These are phyloP conservation scores for Phytophthora vignae DNA, from an alignment of 352 stramenopile genomes.

Conservation along the genomic window DNA sequence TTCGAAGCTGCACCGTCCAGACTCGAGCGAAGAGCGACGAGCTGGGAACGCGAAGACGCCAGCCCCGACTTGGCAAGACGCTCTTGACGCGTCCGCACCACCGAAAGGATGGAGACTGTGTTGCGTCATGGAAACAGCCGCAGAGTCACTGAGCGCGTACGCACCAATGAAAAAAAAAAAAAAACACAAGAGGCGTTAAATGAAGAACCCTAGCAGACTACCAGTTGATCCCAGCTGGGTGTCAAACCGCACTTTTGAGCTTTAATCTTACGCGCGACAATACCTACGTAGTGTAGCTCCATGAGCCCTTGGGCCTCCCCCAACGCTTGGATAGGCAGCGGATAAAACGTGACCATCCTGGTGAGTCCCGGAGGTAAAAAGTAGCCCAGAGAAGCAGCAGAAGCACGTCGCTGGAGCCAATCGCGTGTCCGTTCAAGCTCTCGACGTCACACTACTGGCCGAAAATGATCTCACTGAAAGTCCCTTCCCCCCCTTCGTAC, in stretches of 20 bases:
- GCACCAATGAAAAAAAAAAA: neutral
- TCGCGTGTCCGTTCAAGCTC: slow-evolving; percentile 6
- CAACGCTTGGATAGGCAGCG: neutral
- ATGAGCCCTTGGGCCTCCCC: too few relatives aligned
- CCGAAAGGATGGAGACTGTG: neutral
- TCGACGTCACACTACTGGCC: neutral
- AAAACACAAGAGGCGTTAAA: neutral
- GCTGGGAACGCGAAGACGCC: neutral
- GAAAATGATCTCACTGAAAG: slow-evolving; percentile 5
- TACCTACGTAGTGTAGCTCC: neutral
- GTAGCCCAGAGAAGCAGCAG: neutral
- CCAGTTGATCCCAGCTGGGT: slow-evolving; percentile 1
- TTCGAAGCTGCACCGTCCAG: neutral
- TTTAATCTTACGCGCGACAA: neutral
- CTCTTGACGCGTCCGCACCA: neutral
- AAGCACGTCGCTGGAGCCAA: slow-evolving; percentile 4
- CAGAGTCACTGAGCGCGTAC: neutral
- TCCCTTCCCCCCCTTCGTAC: neutral
- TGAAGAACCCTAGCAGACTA: neutral
- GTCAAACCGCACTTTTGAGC: neutral
- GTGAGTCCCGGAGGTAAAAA: neutral
- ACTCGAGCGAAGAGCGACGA: neutral
- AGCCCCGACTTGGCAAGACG: neutral
- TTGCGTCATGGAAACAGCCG: slow-evolving; percentile 6
- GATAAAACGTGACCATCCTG: neutral